Evolutionary conservation across 1,284 basidiomycete species (phyloP).

Genomic region (Peniophora sp.): DNA sequence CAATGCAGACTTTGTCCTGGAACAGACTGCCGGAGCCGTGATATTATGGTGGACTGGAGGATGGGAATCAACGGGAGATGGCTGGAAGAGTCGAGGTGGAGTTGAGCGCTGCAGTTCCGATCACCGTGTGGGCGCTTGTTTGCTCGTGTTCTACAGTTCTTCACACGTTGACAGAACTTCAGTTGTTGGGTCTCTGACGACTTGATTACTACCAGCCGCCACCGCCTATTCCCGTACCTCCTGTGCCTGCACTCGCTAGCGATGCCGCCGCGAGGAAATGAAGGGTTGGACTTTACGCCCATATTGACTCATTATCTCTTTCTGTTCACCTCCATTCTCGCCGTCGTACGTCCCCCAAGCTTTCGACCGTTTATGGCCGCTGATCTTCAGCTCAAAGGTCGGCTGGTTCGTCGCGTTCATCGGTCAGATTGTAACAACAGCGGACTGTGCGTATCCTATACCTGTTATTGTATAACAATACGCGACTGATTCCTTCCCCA

Average conservation of each 20-base stretch:
- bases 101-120: no score
- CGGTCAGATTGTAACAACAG: constrained; percentile 63
- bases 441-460: constrained; percentile 40
- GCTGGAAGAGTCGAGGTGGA: no score
- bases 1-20: no score
- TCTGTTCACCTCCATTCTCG: constrained; percentile 77
- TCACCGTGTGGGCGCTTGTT: no score
- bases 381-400: constrained; percentile 34
- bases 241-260: background rate
- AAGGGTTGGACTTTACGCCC: constrained; percentile 73
- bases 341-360: constrained; percentile 45
- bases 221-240: no score
- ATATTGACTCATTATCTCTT: constrained; percentile 88
- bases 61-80: no score
- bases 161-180: no score
- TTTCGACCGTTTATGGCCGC: constrained; percentile 1
- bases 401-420: constrained; percentile 95
- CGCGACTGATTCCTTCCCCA: constrained; percentile 7
- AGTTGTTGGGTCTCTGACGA: no score
- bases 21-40: no score
- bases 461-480: constrained; percentile 1
- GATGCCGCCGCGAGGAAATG: constrained; percentile 45
- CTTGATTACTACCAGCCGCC: no score
- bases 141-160: no score
- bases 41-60: no score